Evolutionary conservation across 352 stramenopile species (phyloP).

Genomic region (Globisporangium splendens): DNA sequence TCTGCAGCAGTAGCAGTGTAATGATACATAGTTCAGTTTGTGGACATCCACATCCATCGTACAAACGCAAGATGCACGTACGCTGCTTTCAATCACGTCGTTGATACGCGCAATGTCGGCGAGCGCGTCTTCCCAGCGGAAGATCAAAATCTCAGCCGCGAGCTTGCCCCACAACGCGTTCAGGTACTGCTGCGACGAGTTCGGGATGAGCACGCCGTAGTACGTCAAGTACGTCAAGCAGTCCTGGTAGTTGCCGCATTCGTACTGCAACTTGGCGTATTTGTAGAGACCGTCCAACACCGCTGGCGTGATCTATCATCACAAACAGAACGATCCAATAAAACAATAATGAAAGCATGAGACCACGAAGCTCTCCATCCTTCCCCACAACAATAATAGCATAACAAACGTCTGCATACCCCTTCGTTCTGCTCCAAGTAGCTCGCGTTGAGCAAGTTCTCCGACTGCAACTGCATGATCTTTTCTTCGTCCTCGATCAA

Average conservation of each 20-base stretch:
- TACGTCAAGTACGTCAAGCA: constrained; percentile 89
- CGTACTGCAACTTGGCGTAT: constrained; percentile 96
- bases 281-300: constrained; percentile 92
- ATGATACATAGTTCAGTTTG: background rate
- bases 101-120: constrained; percentile 93
- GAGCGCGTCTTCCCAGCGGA: constrained; percentile 94
- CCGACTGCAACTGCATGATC: constrained; percentile 81
- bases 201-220: constrained; percentile 86
- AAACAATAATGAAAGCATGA: background rate
- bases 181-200: constrained; percentile 81
- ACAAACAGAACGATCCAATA: constrained; percentile 3
- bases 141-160: constrained; percentile 94
- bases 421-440: constrained; percentile 81
- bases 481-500: constrained; percentile 86
- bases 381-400: background rate
- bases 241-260: constrained; percentile 95
- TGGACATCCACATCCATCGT: background rate
- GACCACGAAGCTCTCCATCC: background rate
- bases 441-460: constrained; percentile 75
- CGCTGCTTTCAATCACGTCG: constrained; percentile 92
- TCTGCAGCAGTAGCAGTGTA: constrained; percentile 28
- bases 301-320: constrained; percentile 73
- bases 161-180: constrained; percentile 96
- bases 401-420: constrained; percentile 28
- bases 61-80: constrained; percentile 32